phyloP scores from a whole-genome alignment of 305 asterid genomes.

The Coffea humblotiana region DNA sequence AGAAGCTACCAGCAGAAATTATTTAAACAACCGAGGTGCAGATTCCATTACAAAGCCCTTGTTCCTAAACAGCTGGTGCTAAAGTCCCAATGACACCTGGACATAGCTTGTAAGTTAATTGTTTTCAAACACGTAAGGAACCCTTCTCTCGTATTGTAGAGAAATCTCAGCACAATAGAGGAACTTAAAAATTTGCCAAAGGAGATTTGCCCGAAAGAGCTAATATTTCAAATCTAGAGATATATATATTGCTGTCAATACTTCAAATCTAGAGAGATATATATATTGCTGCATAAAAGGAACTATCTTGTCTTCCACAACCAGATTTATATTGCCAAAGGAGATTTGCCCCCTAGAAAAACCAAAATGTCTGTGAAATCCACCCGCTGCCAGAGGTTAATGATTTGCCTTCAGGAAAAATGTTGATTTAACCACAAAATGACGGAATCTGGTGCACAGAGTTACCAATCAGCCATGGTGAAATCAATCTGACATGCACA shows the following conservation, averaged over 20 bases:
- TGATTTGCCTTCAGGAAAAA: conserved; percentile 25
- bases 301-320: conserved; percentile 28
- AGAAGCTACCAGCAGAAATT: conserved; percentile 21
- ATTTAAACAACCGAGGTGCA: conserved; percentile 2
- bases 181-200: conserved; percentile 50
- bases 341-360: conserved; percentile 49
- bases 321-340: conserved; percentile 51
- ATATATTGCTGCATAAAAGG: conserved; percentile 28
- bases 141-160: conserved; percentile 24
- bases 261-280: background rate
- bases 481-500: conserved; percentile 3
- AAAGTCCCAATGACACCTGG: conserved; percentile 18
- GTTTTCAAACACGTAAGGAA: conserved; percentile 15
- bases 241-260: background rate
- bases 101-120: conserved; percentile 17
- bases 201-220: conserved; percentile 58
- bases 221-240: conserved; percentile 4
- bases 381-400: conserved; percentile 32
- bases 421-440: conserved; percentile 18
- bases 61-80: conserved; percentile 26
- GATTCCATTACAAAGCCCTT: conserved; percentile 19
- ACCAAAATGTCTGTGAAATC: conserved; percentile 21
- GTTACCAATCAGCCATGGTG: conserved; percentile 8
- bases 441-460: conserved; percentile 4
- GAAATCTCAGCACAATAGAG: conserved; percentile 27